Percentiles rank a stretch among this genome's conserved stretches.
phyloP scores from a whole-genome alignment of 441 rosid species.

The Populus hybrid region DNA sequence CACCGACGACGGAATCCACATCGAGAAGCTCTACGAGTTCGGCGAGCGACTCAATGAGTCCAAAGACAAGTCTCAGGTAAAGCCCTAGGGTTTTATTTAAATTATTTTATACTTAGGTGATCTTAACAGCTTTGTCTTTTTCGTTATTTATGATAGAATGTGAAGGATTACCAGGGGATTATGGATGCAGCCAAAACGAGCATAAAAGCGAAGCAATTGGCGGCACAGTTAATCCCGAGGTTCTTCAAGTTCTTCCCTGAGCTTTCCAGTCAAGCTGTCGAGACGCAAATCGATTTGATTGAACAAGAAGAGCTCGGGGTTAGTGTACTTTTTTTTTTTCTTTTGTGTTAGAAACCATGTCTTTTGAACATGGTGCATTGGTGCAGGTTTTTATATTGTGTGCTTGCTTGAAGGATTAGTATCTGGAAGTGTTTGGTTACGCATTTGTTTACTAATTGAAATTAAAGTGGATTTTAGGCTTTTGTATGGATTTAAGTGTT shows the following conservation, averaged over 20 bases:
- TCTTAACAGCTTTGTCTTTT: not conserved
- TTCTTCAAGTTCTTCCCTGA: slow-evolving; percentile 95
- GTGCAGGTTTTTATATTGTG: not conserved
- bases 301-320: slow-evolving; percentile 96
- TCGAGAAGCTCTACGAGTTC: slow-evolving; percentile 95
- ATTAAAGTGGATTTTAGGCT: slow-evolving; percentile 14
- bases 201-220: slow-evolving; percentile 85
- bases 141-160: slow-evolving; percentile 45
- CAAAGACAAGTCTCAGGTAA: slow-evolving; percentile 92
- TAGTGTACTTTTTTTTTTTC: slow-evolving; percentile 5
- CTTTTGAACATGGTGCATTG: not conserved
- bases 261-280: slow-evolving; percentile 59
- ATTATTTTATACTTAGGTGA: slow-evolving; percentile 14
- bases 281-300: slow-evolving; percentile 80
- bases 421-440: not conserved
- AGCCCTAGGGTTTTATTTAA: not conserved
- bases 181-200: slow-evolving; percentile 72
- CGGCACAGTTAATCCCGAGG: slow-evolving; percentile 97
- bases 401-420: not conserved
- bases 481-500: slow-evolving; percentile 18
- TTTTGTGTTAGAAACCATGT: not conserved
- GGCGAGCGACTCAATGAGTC: slow-evolving; percentile 90
- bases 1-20: slow-evolving; percentile 54
- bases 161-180: slow-evolving; percentile 83
- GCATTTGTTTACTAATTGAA: not conserved